Conservation (phyloP, 805 yeast genomes). For the Candida mattraensis region DNA sequence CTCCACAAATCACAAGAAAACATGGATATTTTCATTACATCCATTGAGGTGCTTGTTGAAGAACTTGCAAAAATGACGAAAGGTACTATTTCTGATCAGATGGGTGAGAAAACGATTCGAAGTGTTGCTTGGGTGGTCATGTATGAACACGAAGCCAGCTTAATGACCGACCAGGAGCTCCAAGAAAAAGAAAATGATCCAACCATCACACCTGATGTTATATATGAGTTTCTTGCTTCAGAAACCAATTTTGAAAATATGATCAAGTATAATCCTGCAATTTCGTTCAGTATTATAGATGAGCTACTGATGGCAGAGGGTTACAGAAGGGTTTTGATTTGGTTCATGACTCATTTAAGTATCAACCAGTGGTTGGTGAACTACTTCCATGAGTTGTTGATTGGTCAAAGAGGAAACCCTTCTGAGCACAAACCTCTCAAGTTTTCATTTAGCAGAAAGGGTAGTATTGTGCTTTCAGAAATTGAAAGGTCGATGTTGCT, state of each 20-base stretch:
- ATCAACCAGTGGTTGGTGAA: constrained; percentile 56
- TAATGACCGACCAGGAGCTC: constrained; percentile 23
- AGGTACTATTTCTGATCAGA: constrained; percentile 25
- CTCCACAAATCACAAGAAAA: constrained; percentile 25
- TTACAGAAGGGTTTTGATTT: constrained; percentile 58
- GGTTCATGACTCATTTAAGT: constrained; percentile 66
- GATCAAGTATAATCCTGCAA: constrained; percentile 49
- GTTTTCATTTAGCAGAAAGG: constrained; percentile 54
- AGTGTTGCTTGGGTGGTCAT: constrained; percentile 55
- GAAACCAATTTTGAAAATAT: constrained; percentile 48
- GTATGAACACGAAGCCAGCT: constrained; percentile 27
- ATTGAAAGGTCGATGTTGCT: constrained; percentile 65
- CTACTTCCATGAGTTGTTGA: constrained; percentile 60
- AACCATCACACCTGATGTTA: constrained; percentile 47
- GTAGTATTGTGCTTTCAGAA: constrained; percentile 51
- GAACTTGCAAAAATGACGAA: constrained; percentile 29
- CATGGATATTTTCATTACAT: constrained; percentile 24
- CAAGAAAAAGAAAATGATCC: constrained; percentile 24
- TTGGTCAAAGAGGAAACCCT: constrained; percentile 53
- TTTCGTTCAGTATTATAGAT: constrained; percentile 59
- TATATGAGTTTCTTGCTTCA: constrained; percentile 47
- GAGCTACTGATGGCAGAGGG: constrained; percentile 73
- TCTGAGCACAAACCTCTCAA: constrained; percentile 4
- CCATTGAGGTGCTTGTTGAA: constrained; percentile 27
- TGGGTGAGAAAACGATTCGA: constrained; percentile 42